Evolutionary conservation across 2,329 filamentous ascomycete genomes (phyloP), one percentile per base, ranked within the genome.

Genomic region (Parastagonospora avenae): DNA sequence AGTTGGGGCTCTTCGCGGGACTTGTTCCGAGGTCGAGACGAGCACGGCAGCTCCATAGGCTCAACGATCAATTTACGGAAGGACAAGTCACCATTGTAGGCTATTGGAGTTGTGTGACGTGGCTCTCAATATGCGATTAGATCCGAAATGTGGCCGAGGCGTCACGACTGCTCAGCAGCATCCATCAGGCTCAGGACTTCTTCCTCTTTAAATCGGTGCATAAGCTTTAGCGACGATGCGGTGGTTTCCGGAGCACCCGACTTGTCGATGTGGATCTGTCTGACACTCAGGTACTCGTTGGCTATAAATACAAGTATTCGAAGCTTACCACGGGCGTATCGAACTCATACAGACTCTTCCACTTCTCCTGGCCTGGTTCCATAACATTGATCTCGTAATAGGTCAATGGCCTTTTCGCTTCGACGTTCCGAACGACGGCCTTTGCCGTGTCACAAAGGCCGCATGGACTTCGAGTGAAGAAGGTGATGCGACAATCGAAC

Each of bases 311-410:
- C 41, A 46, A 35, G 46, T 14, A 33, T 29, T n/a, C 19, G 32
- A 24, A 14, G 54, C 76, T 65, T 77, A 92, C 89, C 66, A 92
- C 90, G 0, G 90, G 90, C 7, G 90, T 89, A 61, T 93, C 90
- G 69, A 92, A 90, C 50, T 92, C 89, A 68, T 93, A 93, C 1
- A 91, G 66, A 42, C 86, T 80, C 64, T 83, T 85, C 90, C 90
- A 93, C 19, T 78, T 75, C 55, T 84, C 82, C 12, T 81, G 80
- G 24, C 85, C 82, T 0, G 82, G 79, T 42, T 82, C 80, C 74
- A 89, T 84, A 42, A 92, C 84, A 67, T 92, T 81, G 54, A 90
- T 79, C 71, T 92, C 88, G 7, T 79, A 77, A 71, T 85, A 91
- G 14, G 80, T 80, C 71, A 92, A 91, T 0, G 86, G 86, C 24